Percentiles rank a stretch among this genome's conserved stretches.
These are phyloP conservation scores for Arthroderma sp. DNA, from an alignment of 2,329 filamentous ascomycete genomes.

Conservation along the genomic window DNA sequence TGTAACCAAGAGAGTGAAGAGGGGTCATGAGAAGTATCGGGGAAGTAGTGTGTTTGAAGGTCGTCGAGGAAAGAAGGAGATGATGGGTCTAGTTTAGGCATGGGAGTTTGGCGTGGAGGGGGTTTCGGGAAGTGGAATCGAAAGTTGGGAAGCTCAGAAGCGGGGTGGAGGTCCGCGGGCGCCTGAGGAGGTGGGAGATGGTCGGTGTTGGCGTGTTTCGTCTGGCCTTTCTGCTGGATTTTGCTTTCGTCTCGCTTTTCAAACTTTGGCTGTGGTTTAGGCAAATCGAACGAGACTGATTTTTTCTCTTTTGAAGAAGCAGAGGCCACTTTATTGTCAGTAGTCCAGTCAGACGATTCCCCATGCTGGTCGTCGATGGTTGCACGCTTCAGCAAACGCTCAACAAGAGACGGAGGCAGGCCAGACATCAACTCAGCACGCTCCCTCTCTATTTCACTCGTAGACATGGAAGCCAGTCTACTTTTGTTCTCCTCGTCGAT, in stretches of 20 bases:
- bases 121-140: conserved; percentile 34
- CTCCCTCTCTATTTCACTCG: conserved; percentile 67
- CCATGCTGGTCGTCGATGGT: conserved; percentile 53
- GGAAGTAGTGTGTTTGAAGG: conserved; percentile 88
- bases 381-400: conserved; percentile 62
- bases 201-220: conserved; percentile 6
- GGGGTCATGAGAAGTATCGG: conserved; percentile 70
- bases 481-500: conserved; percentile 77
- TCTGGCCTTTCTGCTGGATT: not conserved
- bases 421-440: conserved; percentile 66
- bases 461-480: conserved; percentile 63
- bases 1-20: conserved; percentile 84
- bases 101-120: conserved; percentile 32
- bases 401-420: conserved; percentile 61
- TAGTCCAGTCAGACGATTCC: conserved; percentile 3
- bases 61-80: conserved; percentile 72
- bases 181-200: conserved; percentile 19
- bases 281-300: conserved; percentile 19
- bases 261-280: conserved; percentile 7
- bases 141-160: conserved; percentile 24
- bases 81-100: conserved; percentile 66
- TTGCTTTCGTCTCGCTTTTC: conserved; percentile 6
- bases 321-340: not conserved
- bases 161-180: conserved; percentile 28
- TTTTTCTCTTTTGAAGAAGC: conserved; percentile 12